Evolutionary conservation across 2,329 filamentous ascomycete species (phyloP), one percentile per base, ranked within the genome.

Genomic region (Myriosclerotinia curreyana): DNA sequence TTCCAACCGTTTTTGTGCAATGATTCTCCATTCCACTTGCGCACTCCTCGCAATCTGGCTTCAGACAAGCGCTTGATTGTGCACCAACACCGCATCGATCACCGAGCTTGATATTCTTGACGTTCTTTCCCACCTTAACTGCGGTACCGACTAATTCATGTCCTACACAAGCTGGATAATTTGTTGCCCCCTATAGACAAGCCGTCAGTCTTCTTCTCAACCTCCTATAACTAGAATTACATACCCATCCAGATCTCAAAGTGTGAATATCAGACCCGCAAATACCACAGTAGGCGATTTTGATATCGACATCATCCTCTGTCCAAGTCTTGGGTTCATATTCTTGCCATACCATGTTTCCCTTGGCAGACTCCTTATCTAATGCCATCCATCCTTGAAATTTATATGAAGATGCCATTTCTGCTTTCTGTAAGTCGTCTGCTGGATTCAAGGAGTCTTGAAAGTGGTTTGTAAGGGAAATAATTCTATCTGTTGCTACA

Each of bases 1-100:
- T 64, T 50, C 48, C 49, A 51, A 60, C 49, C n/a, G 15, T 28
- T 28, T 22, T 36, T 9, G 22, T 46, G 42, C 62, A 64, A 28
- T 60, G 38, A 15, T 64, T 64, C 31, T 64, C 55, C 20, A 60
- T 36, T 20, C 54, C 54, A 20, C 55, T 60, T 28, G 56, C 59
- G 31, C 65, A 66, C 22, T 62, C 63, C 36, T 59, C 63, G 17
- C 65, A 66, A 11, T 66, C 55, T 42, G 55, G 62, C 38, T 52
- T 60, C 22, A 58, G 28, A 22, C 65, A 66, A 38, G 63, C 42
- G 36, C 59, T 88, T 20, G 59, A 64, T 49, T 84, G 82, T 8
- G 81, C 81, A 63, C 82, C 82, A 46, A 84, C 76, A 44, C 82
- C 82, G 31, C 82, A 80, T 15, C 82, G 77, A 66, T 86, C 83